phyloP scores from a whole-genome alignment of 2,329 filamentous ascomycete species.

The Cercospora zeina region DNA sequence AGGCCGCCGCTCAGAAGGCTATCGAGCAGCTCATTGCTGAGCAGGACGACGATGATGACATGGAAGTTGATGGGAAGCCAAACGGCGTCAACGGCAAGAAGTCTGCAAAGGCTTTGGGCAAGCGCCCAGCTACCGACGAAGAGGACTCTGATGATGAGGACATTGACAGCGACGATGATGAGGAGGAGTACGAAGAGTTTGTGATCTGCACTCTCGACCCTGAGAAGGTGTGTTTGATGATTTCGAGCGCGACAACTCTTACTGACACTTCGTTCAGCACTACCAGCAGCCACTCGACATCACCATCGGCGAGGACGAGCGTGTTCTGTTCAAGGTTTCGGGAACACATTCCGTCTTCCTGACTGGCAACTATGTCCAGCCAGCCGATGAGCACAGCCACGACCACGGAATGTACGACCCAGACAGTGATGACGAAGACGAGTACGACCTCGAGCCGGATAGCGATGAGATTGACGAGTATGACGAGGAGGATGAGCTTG shows the following conservation, averaged over 20 bases:
- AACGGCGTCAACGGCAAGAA: conserved; percentile 67
- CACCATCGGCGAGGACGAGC: conserved; percentile 83
- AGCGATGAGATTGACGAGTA: conserved; percentile 69
- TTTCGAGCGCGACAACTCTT: conserved; percentile 16
- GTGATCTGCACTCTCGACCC: conserved; percentile 96
- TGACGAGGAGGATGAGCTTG: conserved; percentile 38
- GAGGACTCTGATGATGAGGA: conserved; percentile 53
- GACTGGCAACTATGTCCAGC: conserved; percentile 92
- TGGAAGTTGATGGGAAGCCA: conserved; percentile 65
- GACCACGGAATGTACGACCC: conserved; percentile 64
- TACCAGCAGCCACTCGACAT: conserved; percentile 96
- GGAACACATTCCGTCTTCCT: conserved; percentile 89
- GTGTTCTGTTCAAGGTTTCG: conserved; percentile 85
- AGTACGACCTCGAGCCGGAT: conserved; percentile 78
- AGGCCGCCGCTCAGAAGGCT: conserved; percentile 74
- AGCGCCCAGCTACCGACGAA: conserved; percentile 55
- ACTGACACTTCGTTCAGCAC: conserved; percentile 60
- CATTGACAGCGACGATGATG: conserved; percentile 61
- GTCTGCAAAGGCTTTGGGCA: conserved; percentile 68
- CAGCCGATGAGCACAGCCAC: conserved; percentile 59
- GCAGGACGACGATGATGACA: conserved; percentile 61
- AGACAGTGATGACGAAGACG: conserved; percentile 61
- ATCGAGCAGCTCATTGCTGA: conserved; percentile 65
- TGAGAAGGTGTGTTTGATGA: conserved; percentile 66
- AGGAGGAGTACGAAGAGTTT: conserved; percentile 77